A percentile compares a stretch with the other conserved stretches of the same genome.
Conservation (phyloP, 768 basidiomycete species). For the Scleroderma bovista region DNA sequence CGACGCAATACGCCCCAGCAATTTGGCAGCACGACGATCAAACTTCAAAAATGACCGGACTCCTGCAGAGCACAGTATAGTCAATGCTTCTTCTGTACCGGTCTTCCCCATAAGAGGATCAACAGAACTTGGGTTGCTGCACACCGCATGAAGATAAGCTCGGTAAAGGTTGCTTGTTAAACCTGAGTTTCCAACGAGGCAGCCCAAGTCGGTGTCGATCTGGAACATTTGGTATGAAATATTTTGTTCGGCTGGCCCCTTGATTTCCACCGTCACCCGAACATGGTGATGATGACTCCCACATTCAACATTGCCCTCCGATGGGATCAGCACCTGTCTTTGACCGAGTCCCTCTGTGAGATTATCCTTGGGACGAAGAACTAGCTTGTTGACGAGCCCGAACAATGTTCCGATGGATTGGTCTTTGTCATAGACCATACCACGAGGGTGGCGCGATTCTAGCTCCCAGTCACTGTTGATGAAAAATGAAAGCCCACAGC, state of each 20-base stretch:
- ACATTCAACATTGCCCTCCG: not conserved
- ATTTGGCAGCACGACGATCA: conserved; percentile 13
- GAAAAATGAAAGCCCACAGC: conserved; percentile 19
- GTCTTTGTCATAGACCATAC: conserved; percentile 36
- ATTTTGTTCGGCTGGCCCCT: not conserved
- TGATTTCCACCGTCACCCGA: not conserved
- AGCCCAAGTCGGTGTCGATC: conserved; percentile 19
- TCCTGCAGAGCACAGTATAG: conserved; percentile 29
- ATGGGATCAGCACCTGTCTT: conserved; percentile 29
- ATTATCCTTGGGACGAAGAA: conserved; percentile 22
- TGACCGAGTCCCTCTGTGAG: not conserved
- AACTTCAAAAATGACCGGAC: conserved; percentile 34
- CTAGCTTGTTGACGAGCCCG: conserved; percentile 31
- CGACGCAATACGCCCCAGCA: conserved; percentile 25
- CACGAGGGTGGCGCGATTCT: conserved; percentile 36
- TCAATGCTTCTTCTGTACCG: conserved; percentile 21
- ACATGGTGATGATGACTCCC: not conserved
- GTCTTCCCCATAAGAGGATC: conserved; percentile 3
- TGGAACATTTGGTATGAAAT: conserved; percentile 14
- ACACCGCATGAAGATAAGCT: conserved; percentile 38
- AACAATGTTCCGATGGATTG: conserved; percentile 41
- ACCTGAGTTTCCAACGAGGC: conserved; percentile 11
- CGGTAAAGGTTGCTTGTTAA: conserved; percentile 8
- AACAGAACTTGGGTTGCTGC: conserved; percentile 8
- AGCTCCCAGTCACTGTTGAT: conserved; percentile 13